Percentiles rank a stretch among this genome's conserved stretches.
phyloP scores from a whole-genome alignment of 345 rosid genomes.

The Aethionema arabicum region DNA sequence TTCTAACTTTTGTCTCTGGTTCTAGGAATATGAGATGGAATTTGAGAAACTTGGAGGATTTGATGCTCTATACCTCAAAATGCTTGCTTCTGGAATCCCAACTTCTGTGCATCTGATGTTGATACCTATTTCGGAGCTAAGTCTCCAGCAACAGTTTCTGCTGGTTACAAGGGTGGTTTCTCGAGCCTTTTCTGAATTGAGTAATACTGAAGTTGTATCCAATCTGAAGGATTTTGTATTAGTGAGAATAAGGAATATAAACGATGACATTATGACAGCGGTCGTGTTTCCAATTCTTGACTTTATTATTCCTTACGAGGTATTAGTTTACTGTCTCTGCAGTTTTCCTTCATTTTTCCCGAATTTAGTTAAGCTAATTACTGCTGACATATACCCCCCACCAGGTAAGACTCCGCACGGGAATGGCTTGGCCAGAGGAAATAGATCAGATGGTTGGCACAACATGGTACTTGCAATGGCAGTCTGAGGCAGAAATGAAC shows the following conservation, averaged over 20 bases:
- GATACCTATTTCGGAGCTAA: conserved; percentile 92
- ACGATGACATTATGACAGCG: conserved; percentile 72
- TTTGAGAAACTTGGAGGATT: conserved; percentile 89
- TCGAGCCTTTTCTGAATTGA: conserved; percentile 54
- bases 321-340: conserved; percentile 37
- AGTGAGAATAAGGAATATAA: conserved; percentile 51
- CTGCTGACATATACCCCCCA: conserved; percentile 20
- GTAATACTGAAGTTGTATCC: conserved; percentile 54
- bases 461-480: conserved; percentile 89
- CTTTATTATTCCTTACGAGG: conserved; percentile 71
- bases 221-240: conserved; percentile 45
- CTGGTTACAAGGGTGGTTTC: conserved; percentile 51
- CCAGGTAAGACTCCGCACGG: conserved; percentile 71
- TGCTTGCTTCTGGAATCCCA: conserved; percentile 83
- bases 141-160: conserved; percentile 69
- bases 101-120: conserved; percentile 83
- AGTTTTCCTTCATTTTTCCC: conserved; percentile 5
- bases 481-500: conserved; percentile 69
- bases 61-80: conserved; percentile 88
- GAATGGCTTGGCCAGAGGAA: conserved; percentile 96
- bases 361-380: neutral
- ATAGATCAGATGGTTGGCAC: conserved; percentile 67
- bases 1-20: conserved; percentile 34
- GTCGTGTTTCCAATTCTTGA: conserved; percentile 68
- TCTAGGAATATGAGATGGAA: conserved; percentile 82